A percentile compares a stretch with the other conserved stretches of the same genome.
These are phyloP conservation scores for Prototheca wickerhamii DNA, from an alignment of 163 green algal genomes.

Conservation along the genomic window DNA sequence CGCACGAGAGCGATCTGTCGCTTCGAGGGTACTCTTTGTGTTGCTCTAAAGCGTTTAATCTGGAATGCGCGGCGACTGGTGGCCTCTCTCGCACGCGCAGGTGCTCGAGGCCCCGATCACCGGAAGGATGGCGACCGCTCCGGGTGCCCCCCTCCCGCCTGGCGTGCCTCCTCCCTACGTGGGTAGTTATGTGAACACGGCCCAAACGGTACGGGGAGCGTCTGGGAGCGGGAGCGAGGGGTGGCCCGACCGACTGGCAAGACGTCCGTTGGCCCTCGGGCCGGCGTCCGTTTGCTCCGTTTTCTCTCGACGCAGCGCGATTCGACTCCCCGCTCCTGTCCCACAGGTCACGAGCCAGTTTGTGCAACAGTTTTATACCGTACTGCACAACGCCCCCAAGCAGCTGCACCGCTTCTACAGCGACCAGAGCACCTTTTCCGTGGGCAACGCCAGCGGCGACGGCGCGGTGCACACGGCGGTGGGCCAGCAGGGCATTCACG, in stretches of 20 bases:
- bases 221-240: too few species aligned
- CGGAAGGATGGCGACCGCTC: too few species aligned
- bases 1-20: too few species aligned
- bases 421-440: conserved; percentile 44
- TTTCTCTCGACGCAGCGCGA: too few species aligned
- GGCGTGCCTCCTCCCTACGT: neutral
- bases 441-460: conserved; percentile 11
- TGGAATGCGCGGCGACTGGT: too few species aligned
- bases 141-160: too few species aligned
- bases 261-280: neutral
- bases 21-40: too few species aligned
- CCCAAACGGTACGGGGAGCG: too few species aligned
- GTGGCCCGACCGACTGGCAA: neutral
- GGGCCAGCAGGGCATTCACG: conserved; percentile 42
- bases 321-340: neutral
- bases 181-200: too few species aligned
- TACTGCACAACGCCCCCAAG: conserved; percentile 43
- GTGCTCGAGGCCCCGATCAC: too few species aligned
- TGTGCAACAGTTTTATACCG: conserved; percentile 62
- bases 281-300: neutral
- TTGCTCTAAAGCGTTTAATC: too few species aligned
- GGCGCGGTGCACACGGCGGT: conserved; percentile 7
- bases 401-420: conserved; percentile 71
- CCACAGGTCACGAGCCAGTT: conserved; percentile 61
- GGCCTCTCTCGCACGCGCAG: too few species aligned